Conservation (phyloP, 768 basidiomycete genomes). For the Lactarius hatsudake region DNA sequence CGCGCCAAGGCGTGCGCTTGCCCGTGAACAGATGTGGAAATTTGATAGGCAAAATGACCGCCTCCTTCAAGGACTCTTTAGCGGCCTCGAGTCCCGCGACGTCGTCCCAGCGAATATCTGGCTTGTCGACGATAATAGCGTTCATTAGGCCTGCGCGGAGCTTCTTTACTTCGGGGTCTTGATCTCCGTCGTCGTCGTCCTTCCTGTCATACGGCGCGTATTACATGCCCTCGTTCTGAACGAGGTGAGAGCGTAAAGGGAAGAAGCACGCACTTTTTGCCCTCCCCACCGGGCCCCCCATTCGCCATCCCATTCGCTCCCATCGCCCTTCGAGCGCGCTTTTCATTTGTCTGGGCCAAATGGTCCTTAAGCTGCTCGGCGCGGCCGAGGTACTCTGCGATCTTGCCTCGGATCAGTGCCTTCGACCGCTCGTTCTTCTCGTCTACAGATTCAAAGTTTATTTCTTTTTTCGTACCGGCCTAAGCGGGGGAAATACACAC, state of each 20-base stretch:
- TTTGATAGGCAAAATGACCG: conserved; percentile 99
- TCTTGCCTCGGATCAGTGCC: conserved; percentile 78
- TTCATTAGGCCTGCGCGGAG: conserved; percentile 85
- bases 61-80: conserved; percentile 95
- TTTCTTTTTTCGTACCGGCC: not conserved
- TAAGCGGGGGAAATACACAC: conserved; percentile 42
- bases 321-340: conserved; percentile 49
- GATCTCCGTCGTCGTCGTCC: conserved; percentile 63
- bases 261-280: conserved; percentile 38
- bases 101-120: conserved; percentile 97
- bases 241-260: not conserved
- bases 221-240: conserved; percentile 6
- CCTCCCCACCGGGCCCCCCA: conserved; percentile 37
- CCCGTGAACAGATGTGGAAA: conserved; percentile 98
- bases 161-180: conserved; percentile 94
- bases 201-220: conserved; percentile 33
- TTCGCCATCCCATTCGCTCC: conserved; percentile 47
- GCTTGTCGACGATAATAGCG: conserved; percentile 90
- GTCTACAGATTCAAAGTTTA: conserved; percentile 42
- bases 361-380: conserved; percentile 92
- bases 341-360: conserved; percentile 63
- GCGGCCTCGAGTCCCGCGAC: conserved; percentile 95
- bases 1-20: conserved; percentile 96
- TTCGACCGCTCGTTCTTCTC: conserved; percentile 96
- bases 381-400: conserved; percentile 86